phyloP scores from a whole-genome alignment of 805 yeast species.

The Kurtzmaniella fragi region DNA sequence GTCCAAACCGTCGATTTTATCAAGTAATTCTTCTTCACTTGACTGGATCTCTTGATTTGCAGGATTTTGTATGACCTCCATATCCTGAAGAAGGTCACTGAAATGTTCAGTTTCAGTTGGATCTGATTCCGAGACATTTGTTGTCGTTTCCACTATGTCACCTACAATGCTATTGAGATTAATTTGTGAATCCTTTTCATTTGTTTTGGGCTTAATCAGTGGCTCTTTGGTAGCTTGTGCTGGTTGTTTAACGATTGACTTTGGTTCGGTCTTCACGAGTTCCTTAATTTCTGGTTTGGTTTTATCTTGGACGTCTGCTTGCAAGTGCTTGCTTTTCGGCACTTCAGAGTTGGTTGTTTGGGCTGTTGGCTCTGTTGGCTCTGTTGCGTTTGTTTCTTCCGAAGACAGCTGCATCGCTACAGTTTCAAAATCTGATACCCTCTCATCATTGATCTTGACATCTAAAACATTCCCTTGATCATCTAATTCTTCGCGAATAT shows the following conservation, averaged over 20 bases:
- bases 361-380: no score
- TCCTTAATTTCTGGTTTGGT: background rate
- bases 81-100: slow-evolving; percentile 27
- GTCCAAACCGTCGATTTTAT: slow-evolving; percentile 21
- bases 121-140: background rate
- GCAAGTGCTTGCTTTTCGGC: no score
- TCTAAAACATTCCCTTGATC: slow-evolving; percentile 69
- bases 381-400: background rate
- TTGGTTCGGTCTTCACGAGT: background rate
- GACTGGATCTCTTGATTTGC: slow-evolving; percentile 11
- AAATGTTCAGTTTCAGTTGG: slow-evolving; percentile 16
- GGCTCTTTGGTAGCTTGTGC: no score
- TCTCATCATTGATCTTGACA: slow-evolving; percentile 21
- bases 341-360: no score
- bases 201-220: no score
- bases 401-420: background rate
- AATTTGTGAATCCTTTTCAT: no score
- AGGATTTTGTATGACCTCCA: slow-evolving; percentile 33
- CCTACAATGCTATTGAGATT: background rate
- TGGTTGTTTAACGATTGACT: no score
- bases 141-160: background rate
- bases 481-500: slow-evolving; percentile 73
- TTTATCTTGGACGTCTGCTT: background rate
- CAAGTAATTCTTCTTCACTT: slow-evolving; percentile 16
- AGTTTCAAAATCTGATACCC: slow-evolving; percentile 14